Conservation (phyloP, 2,329 filamentous ascomycete species). For the Lasiodiplodia sp. region DNA sequence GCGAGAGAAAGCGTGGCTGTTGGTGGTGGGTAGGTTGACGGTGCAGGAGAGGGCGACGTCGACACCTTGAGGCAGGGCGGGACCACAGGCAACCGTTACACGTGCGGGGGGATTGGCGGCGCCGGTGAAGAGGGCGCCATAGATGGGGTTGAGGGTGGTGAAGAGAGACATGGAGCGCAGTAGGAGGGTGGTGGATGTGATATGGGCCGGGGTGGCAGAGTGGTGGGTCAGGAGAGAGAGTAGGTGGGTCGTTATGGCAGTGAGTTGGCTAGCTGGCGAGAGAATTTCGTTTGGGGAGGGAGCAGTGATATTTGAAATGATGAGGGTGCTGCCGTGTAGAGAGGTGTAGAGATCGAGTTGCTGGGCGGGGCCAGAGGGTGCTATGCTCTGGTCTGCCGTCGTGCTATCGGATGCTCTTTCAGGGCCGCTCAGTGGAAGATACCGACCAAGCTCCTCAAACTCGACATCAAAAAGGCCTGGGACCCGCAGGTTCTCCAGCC, state of each 20-base stretch:
- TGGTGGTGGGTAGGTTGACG: slow-evolving; percentile 42
- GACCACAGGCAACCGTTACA: slow-evolving; percentile 81
- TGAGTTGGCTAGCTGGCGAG: slow-evolving; percentile 43
- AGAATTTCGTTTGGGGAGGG: slow-evolving; percentile 10
- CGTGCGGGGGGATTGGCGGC: slow-evolving; percentile 81
- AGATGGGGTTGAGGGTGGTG: slow-evolving; percentile 74
- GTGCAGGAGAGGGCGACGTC: slow-evolving; percentile 66
- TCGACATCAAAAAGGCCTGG: slow-evolving; percentile 72
- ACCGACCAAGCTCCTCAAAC: slow-evolving; percentile 56
- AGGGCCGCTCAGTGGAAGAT: not conserved
- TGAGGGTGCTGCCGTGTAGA: slow-evolving; percentile 51
- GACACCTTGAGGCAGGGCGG: slow-evolving; percentile 65
- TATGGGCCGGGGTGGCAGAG: slow-evolving; percentile 37
- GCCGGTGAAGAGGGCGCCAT: slow-evolving; percentile 74
- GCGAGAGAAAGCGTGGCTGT: slow-evolving; percentile 32
- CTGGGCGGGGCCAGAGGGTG: not conserved
- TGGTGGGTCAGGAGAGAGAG: slow-evolving; percentile 37
- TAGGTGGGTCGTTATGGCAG: slow-evolving; percentile 48
- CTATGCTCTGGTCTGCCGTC: not conserved
- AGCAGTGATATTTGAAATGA: slow-evolving; percentile 48
- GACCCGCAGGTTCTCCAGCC: slow-evolving; percentile 54
- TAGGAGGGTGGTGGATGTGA: slow-evolving; percentile 65
- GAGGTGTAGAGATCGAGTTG: slow-evolving; percentile 5
- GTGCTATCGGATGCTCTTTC: not conserved
- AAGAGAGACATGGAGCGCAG: slow-evolving; percentile 85